Percentiles rank a stretch among this genome's conserved stretches.
These are phyloP conservation scores for Mallotus nudiflorus DNA, from an alignment of 345 rosid genomes.

Conservation along the genomic window DNA sequence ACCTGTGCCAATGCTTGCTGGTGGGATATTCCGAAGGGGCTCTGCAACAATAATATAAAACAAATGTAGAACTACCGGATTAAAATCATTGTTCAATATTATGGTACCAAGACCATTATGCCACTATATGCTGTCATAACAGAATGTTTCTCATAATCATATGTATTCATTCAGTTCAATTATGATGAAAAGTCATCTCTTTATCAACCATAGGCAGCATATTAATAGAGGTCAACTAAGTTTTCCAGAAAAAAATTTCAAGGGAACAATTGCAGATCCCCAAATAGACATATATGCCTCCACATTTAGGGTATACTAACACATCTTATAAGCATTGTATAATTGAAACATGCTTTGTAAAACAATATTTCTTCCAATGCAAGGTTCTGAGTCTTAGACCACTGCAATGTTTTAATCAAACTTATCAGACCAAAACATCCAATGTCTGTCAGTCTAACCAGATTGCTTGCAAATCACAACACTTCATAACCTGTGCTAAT, in stretches of 20 bases:
- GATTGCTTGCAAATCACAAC: no score
- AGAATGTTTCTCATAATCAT: background rate
- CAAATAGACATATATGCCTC: no score
- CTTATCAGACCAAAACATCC: no score
- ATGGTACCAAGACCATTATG: background rate
- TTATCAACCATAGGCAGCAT: background rate
- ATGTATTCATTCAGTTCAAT: background rate
- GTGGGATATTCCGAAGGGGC: conserved; percentile 82
- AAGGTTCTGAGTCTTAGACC: no score
- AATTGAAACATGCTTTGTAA: no score
- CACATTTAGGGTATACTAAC: no score
- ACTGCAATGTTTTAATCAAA: no score
- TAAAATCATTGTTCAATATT: background rate
- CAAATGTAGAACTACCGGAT: conserved; percentile 12
- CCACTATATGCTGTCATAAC: background rate
- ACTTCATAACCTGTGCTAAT: no score
- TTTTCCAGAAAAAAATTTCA: background rate
- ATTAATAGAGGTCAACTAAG: background rate
- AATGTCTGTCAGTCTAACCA: no score
- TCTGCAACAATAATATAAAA: conserved; percentile 45
- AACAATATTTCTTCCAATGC: no score
- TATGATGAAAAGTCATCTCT: background rate
- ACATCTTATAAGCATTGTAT: no score
- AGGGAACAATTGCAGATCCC: background rate
- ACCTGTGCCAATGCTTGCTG: conserved; percentile 82